These are phyloP conservation scores for Blastobotrys muscicola DNA, from an alignment of 805 yeast species.

Conservation along the genomic window DNA sequence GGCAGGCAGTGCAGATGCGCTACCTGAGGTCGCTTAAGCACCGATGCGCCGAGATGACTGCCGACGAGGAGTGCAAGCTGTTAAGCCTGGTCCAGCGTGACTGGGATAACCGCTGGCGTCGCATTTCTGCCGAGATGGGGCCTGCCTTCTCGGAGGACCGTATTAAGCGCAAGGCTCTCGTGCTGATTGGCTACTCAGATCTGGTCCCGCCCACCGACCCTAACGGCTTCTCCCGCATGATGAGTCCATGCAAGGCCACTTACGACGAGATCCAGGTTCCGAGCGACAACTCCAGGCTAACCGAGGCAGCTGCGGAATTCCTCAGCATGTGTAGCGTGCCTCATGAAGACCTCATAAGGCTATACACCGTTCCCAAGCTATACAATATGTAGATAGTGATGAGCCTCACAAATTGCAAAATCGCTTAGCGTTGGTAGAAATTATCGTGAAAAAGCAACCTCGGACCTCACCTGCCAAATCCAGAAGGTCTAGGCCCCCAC, in stretches of 20 bases:
- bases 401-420: background rate
- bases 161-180: no score
- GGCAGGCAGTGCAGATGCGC: slow-evolving; percentile 42
- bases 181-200: no score
- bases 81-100: slow-evolving; percentile 28
- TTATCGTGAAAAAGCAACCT: background rate
- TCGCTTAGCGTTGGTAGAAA: background rate
- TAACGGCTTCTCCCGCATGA: no score
- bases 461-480: no score
- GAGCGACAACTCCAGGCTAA: background rate
- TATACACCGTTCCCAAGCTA: no score
- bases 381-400: background rate
- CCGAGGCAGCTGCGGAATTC: background rate
- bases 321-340: no score
- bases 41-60: slow-evolving; percentile 29
- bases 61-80: slow-evolving; percentile 28
- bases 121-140: slow-evolving; percentile 25
- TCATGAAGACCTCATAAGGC: no score
- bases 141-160: slow-evolving; percentile 14
- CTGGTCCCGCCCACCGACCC: no score
- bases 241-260: no score
- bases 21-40: slow-evolving; percentile 34
- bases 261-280: background rate
- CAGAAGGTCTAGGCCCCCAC: no score
- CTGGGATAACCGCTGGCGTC: slow-evolving; percentile 35